Percentiles rank a stretch among this genome's conserved stretches.
phyloP scores from a whole-genome alignment of 768 basidiomycete genomes.

The Collybia mongolica region DNA sequence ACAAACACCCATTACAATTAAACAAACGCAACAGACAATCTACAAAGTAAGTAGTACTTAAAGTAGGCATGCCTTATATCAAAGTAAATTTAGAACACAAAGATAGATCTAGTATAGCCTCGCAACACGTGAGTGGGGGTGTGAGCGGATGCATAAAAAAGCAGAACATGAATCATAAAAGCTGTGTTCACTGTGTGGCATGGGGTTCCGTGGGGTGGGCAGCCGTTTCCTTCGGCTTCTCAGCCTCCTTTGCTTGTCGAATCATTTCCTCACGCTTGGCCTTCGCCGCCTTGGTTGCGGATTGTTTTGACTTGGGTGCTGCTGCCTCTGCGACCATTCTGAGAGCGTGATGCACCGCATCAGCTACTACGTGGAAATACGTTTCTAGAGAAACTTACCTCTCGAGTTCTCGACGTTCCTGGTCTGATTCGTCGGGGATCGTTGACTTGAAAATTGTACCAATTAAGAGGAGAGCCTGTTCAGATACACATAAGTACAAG shows the following conservation, averaged over 20 bases:
- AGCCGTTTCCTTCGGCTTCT: slow-evolving; percentile 14
- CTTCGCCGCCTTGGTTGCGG: slow-evolving; percentile 30
- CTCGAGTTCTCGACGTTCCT: slow-evolving; percentile 93
- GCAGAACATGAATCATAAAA: no score
- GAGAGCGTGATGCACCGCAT: not conserved
- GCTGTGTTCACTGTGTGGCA: not conserved
- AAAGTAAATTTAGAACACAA: no score
- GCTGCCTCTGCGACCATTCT: slow-evolving; percentile 91
- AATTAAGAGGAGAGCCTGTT: slow-evolving; percentile 79
- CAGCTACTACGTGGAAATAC: not conserved
- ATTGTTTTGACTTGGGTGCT: slow-evolving; percentile 63
- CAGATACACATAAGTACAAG: not conserved
- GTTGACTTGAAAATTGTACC: slow-evolving; percentile 89
- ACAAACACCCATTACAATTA: no score
- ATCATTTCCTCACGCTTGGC: slow-evolving; percentile 39
- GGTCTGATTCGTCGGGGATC: slow-evolving; percentile 86
- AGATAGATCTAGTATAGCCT: no score
- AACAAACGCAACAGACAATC: no score
- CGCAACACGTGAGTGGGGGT: no score
- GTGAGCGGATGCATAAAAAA: no score
- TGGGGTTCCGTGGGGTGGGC: slow-evolving; percentile 7
- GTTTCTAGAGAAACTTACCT: slow-evolving; percentile 46
- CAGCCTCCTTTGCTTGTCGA: slow-evolving; percentile 28
- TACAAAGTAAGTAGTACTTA: no score
- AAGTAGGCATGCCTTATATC: no score